phyloP scores from a whole-genome alignment of 2,329 filamentous ascomycete species.

The Thelonectria rubi region DNA sequence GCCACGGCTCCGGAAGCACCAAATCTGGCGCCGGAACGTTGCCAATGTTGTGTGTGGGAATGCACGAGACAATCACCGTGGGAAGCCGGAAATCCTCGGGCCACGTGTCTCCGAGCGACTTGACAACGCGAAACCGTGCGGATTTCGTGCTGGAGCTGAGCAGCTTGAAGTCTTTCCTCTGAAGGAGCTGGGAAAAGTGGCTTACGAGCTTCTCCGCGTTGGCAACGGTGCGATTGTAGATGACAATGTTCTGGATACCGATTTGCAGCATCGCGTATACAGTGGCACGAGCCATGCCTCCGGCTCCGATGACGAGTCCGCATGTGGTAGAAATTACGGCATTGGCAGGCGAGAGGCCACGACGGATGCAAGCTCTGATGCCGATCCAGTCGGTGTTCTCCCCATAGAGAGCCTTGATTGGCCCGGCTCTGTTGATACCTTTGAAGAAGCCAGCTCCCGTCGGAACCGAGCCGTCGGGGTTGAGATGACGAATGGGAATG shows the following conservation, averaged over 20 bases:
- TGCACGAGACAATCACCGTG: slow-evolving; percentile 79
- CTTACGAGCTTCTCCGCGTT: slow-evolving; percentile 73
- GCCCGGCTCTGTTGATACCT: slow-evolving; percentile 68
- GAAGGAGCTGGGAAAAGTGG: slow-evolving; percentile 71
- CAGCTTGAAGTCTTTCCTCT: slow-evolving; percentile 53
- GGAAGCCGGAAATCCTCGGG: slow-evolving; percentile 69
- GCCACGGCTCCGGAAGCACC: slow-evolving; percentile 73
- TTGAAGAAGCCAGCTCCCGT: slow-evolving; percentile 61
- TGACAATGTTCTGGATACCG: slow-evolving; percentile 78
- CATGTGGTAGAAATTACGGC: slow-evolving; percentile 65
- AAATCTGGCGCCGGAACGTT: slow-evolving; percentile 74
- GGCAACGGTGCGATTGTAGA: slow-evolving; percentile 75
- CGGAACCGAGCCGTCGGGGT: slow-evolving; percentile 65
- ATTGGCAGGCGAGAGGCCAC: slow-evolving; percentile 77
- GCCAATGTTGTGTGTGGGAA: slow-evolving; percentile 74
- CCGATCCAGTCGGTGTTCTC: slow-evolving; percentile 88
- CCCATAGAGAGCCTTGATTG: slow-evolving; percentile 75
- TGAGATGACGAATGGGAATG: slow-evolving; percentile 71
- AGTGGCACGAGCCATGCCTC: slow-evolving; percentile 81
- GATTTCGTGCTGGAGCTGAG: slow-evolving; percentile 55
- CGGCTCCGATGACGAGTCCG: slow-evolving; percentile 70
- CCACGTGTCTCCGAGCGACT: slow-evolving; percentile 69
- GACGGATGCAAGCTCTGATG: slow-evolving; percentile 75
- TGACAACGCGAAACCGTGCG: slow-evolving; percentile 66
- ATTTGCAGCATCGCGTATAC: slow-evolving; percentile 82